phyloP scores from a whole-genome alignment of 495 filamentous ascomycete genomes.

The Penicillium crystallinum region DNA sequence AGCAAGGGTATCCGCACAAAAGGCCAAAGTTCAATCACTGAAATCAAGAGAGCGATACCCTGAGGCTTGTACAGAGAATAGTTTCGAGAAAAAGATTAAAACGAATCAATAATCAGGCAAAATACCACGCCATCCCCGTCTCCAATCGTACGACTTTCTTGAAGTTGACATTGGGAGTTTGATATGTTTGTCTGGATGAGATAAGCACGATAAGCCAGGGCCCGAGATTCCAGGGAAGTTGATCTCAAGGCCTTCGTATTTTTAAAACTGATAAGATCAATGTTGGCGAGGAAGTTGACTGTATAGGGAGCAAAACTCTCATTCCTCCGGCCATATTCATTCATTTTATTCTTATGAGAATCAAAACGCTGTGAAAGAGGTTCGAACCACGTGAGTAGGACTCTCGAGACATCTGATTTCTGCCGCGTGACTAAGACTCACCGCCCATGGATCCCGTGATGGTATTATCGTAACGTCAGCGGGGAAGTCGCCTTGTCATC shows the following conservation, averaged over 20 bases:
- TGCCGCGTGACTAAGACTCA: conserved; percentile 23
- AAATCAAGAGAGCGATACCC: background rate
- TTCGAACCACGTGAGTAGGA: conserved; percentile 18
- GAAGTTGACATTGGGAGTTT: conserved; percentile 16
- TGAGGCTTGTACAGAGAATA: background rate
- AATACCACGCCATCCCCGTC: conserved; percentile 2
- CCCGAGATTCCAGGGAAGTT: background rate
- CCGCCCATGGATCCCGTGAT: conserved; percentile 35
- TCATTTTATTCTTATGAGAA: too few species aligned
- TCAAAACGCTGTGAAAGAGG: too few species aligned
- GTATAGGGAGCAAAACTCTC: too few species aligned
- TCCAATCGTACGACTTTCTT: conserved; percentile 12
- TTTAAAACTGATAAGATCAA: too few species aligned
- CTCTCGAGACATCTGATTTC: background rate
- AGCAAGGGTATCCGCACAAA: conserved; percentile 6
- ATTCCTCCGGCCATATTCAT: too few species aligned
- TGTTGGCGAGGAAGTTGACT: too few species aligned
- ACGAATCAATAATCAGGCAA: background rate
- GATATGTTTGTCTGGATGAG: conserved; percentile 26
- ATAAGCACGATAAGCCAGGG: conserved; percentile 22
- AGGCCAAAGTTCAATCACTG: background rate
- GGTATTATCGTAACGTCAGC: conserved; percentile 28
- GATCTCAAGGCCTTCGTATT: too few species aligned
- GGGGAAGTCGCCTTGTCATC: conserved; percentile 31
- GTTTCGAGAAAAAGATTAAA: background rate